Percentiles rank a stretch among this genome's conserved stretches.
Conservation (phyloP, 345 rosid species). For the Gossypium australe region DNA sequence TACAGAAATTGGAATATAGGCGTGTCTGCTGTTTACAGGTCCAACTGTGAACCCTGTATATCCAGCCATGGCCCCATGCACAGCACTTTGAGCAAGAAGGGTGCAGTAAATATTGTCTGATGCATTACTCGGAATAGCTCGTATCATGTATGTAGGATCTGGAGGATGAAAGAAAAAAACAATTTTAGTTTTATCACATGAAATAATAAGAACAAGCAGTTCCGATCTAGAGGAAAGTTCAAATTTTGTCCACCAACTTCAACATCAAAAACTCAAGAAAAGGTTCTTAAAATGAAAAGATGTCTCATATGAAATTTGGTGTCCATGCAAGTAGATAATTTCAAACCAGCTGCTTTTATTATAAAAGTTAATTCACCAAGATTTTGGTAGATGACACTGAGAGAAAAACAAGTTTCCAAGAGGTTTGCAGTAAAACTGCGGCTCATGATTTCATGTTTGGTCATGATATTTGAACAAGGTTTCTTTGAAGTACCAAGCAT, state of each 20-base stretch:
- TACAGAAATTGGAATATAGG: slow-evolving; percentile 82
- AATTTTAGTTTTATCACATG: background rate
- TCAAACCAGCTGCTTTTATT: background rate
- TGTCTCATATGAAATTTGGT: background rate
- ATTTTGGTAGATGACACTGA: background rate
- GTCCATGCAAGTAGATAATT: background rate
- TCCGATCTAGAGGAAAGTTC: background rate
- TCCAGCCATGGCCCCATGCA: slow-evolving; percentile 99
- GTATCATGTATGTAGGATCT: slow-evolving; percentile 97
- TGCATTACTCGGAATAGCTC: slow-evolving; percentile 90
- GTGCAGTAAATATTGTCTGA: slow-evolving; percentile 96
- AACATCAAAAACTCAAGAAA: background rate
- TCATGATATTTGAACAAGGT: background rate
- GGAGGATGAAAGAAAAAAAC: slow-evolving; percentile 15
- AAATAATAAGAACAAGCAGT: background rate
- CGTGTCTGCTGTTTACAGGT: slow-evolving; percentile 87
- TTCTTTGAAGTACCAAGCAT: background rate
- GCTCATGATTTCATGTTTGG: background rate
- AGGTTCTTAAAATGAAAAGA: slow-evolving; percentile 2
- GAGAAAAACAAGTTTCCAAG: background rate
- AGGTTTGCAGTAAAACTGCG: background rate
- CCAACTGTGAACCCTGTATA: slow-evolving; percentile 95
- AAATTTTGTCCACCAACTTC: background rate
- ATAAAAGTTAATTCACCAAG: background rate
- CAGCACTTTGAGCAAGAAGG: slow-evolving; percentile 93